Conservation (phyloP, 495 filamentous ascomycete species). For the Aspergillus indologenus region DNA sequence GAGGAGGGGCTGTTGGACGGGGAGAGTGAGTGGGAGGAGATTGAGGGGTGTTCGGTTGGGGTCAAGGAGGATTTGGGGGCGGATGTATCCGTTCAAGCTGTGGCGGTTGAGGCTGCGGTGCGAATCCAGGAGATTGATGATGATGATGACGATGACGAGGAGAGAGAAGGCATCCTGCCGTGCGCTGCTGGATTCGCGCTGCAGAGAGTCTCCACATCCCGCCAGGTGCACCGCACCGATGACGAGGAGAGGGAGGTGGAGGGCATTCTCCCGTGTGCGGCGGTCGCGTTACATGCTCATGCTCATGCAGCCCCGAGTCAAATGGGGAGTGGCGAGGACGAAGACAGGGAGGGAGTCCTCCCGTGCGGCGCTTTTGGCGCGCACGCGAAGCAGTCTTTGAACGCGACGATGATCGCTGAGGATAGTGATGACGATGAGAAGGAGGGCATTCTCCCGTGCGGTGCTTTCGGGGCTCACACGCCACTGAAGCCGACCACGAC, state of each 20-base stretch:
- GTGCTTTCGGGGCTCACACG: not conserved
- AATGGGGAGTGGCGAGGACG: not conserved
- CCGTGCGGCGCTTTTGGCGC: not conserved
- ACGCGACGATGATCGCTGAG: no score
- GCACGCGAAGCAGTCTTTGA: no score
- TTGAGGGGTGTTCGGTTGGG: not conserved
- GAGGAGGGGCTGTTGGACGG: not conserved
- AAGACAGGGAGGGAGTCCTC: not conserved
- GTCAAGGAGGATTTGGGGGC: not conserved
- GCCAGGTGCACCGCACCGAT: not conserved
- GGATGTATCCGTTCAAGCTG: not conserved
- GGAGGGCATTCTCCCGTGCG: not conserved
- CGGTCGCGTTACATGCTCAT: no score
- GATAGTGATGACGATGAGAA: not conserved
- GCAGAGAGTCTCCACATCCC: not conserved
- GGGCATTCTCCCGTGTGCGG: no score
- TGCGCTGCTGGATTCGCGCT: not conserved
- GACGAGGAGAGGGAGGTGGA: not conserved
- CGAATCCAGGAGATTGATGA: not conserved
- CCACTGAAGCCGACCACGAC: no score
- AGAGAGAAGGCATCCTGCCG: not conserved
- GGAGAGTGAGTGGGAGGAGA: conserved; percentile 2
- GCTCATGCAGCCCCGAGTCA: no score
- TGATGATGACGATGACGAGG: not conserved
- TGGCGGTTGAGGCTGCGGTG: not conserved